Conservation (phyloP, 1,284 basidiomycete species). For the Trametes hirsuta region DNA sequence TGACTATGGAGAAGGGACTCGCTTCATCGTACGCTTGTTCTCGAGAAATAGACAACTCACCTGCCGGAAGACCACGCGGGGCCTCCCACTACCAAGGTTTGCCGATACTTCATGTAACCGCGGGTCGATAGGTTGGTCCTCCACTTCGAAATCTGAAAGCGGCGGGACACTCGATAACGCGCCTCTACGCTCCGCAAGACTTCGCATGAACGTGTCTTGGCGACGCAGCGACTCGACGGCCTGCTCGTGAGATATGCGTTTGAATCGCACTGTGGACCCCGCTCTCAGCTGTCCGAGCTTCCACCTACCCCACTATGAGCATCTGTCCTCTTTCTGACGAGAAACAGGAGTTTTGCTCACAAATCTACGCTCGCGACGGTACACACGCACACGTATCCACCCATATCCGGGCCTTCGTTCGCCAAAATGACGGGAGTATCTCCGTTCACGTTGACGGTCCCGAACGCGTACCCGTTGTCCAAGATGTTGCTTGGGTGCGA, state of each 20-base stretch:
- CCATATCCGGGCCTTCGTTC: conserved; percentile 68
- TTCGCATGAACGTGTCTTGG: conserved; percentile 7
- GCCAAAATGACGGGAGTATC: conserved; percentile 73
- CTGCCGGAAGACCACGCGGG: conserved; percentile 49
- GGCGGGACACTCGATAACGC: background rate
- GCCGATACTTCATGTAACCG: conserved; percentile 38
- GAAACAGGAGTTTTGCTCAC: conserved; percentile 36
- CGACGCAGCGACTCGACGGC: conserved; percentile 25
- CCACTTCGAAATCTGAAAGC: background rate
- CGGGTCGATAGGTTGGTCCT: conserved; percentile 33
- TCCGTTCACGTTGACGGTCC: conserved; percentile 69
- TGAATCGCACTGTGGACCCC: conserved; percentile 54
- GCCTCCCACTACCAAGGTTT: conserved; percentile 16
- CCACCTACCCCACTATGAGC: conserved; percentile 44
- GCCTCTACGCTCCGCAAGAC: background rate
- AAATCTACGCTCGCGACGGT: conserved; percentile 54
- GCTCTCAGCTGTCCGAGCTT: conserved; percentile 65
- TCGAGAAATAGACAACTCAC: conserved; percentile 29
- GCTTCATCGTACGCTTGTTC: too few relatives aligned
- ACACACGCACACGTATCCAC: conserved; percentile 62
- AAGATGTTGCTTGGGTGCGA: conserved; percentile 75
- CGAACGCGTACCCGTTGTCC: conserved; percentile 67
- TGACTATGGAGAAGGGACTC: conserved; percentile 35
- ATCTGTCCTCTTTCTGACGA: background rate
- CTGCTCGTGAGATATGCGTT: conserved; percentile 45